A percentile compares a stretch with the other conserved stretches of the same genome.
These are phyloP conservation scores for Naumovozyma dairenensis DNA, from an alignment of 805 yeast genomes.

Conservation along the genomic window DNA sequence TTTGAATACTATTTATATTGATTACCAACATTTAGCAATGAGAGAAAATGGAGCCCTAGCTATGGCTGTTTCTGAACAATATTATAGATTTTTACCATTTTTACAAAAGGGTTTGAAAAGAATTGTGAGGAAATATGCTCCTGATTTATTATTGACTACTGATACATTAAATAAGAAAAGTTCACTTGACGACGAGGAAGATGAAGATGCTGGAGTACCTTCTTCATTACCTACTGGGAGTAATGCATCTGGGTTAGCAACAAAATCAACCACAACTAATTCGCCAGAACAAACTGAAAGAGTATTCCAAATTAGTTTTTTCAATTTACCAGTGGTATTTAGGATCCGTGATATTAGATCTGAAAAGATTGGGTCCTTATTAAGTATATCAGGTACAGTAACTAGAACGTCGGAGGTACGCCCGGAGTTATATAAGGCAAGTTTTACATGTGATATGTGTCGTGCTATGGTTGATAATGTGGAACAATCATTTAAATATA, in stretches of 20 bases:
- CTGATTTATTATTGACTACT: conserved; percentile 48
- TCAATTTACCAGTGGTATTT: conserved; percentile 70
- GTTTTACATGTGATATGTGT: conserved; percentile 85
- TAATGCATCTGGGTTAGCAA: conserved; percentile 18
- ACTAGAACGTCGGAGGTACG: conserved; percentile 94
- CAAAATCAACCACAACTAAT: conserved; percentile 34
- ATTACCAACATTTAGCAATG: conserved; percentile 65
- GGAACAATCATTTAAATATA: conserved; percentile 86
- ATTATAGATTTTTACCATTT: conserved; percentile 85
- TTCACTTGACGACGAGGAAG: conserved; percentile 23
- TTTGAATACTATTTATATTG: conserved; percentile 69
- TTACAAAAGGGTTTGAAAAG: conserved; percentile 64
- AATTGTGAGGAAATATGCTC: conserved; percentile 66
- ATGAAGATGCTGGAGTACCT: conserved; percentile 17
- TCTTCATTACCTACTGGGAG: conserved; percentile 12
- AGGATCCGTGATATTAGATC: conserved; percentile 87
- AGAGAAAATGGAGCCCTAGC: conserved; percentile 84
- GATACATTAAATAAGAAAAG: conserved; percentile 24
- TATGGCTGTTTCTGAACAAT: conserved; percentile 81
- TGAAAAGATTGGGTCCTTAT: conserved; percentile 74
- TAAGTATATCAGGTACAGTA: conserved; percentile 87
- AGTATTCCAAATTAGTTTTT: conserved; percentile 82
- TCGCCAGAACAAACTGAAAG: conserved; percentile 49
- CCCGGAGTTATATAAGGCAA: conserved; percentile 81
- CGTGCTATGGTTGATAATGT: conserved; percentile 76